phyloP scores from a whole-genome alignment of 371 early-diverging fungal species.

The Smittium mucronatum region DNA sequence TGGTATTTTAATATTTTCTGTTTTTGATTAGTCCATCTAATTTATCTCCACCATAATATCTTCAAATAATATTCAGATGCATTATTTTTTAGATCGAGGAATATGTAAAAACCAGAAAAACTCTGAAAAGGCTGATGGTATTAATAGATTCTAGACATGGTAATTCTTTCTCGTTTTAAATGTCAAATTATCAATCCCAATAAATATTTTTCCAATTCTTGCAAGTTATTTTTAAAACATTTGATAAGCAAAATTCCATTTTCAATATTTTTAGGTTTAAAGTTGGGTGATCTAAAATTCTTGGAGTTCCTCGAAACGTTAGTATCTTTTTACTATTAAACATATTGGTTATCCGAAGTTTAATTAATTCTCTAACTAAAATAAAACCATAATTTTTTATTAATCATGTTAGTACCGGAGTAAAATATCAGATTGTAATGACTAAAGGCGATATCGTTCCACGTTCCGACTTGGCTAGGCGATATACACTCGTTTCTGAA shows the following conservation, averaged over 20 bases:
- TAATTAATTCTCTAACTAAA: background rate
- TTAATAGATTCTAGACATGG: slow-evolving; percentile 73
- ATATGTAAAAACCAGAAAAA: slow-evolving; percentile 44
- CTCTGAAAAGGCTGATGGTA: slow-evolving; percentile 50
- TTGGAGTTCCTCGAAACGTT: slow-evolving; percentile 22
- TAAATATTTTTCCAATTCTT: background rate
- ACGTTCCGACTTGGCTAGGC: slow-evolving; percentile 47
- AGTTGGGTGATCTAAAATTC: slow-evolving; percentile 29
- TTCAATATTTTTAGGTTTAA: slow-evolving; percentile 18
- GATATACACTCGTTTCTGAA: slow-evolving; percentile 25
- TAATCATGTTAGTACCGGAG: slow-evolving; percentile 20
- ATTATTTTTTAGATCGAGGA: slow-evolving; percentile 43
- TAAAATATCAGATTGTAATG: slow-evolving; percentile 60
- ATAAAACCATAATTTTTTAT: background rate
- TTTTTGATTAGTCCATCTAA: background rate
- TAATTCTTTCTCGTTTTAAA: slow-evolving; percentile 9
- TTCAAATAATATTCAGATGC: background rate
- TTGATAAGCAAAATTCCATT: too few relatives aligned
- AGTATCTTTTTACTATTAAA: background rate
- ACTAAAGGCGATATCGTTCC: slow-evolving; percentile 66
- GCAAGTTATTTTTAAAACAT: too few relatives aligned
- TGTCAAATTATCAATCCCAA: too few relatives aligned
- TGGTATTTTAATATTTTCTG: slow-evolving; percentile 34
- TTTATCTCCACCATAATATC: background rate
- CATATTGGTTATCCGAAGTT: too few relatives aligned